phyloP scores from a whole-genome alignment of 2,329 filamentous ascomycete genomes.

The Diaporthe eres region DNA sequence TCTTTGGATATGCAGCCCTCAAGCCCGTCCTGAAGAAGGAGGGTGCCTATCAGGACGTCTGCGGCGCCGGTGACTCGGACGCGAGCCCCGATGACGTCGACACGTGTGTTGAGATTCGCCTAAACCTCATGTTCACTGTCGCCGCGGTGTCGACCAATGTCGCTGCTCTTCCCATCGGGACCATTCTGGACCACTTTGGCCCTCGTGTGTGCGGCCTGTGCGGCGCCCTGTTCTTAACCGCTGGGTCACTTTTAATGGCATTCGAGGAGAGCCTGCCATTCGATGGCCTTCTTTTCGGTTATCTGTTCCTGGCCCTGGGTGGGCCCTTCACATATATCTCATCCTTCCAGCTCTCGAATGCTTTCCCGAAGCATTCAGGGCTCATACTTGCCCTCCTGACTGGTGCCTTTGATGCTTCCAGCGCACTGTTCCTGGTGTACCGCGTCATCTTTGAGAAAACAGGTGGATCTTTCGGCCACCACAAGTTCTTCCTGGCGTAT shows the following conservation, averaged over 20 bases:
- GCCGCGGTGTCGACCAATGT: slow-evolving; percentile 92
- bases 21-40: slow-evolving; percentile 84
- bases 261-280: slow-evolving; percentile 75
- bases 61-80: slow-evolving; percentile 54
- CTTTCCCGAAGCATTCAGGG: slow-evolving; percentile 82
- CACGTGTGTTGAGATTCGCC: slow-evolving; percentile 69
- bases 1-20: slow-evolving; percentile 88
- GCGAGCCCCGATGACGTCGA: slow-evolving; percentile 48
- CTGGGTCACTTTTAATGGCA: slow-evolving; percentile 81
- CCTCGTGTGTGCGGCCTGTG: slow-evolving; percentile 82
- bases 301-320: slow-evolving; percentile 82
- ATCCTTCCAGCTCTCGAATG: slow-evolving; percentile 87
- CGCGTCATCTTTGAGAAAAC: slow-evolving; percentile 75
- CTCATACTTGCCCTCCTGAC: slow-evolving; percentile 85
- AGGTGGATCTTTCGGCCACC: slow-evolving; percentile 68
- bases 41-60: slow-evolving; percentile 78
- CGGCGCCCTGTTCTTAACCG: slow-evolving; percentile 76
- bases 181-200: slow-evolving; percentile 86
- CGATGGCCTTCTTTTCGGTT: slow-evolving; percentile 82
- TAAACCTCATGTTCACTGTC: slow-evolving; percentile 94
- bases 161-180: slow-evolving; percentile 86
- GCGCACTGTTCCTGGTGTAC: slow-evolving; percentile 82
- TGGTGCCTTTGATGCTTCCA: slow-evolving; percentile 87
- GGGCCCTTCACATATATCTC: slow-evolving; percentile 88
- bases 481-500: slow-evolving; percentile 80